Evolutionary conservation across 495 filamentous ascomycete species (phyloP).

Genomic region (Extremus antarcticus): DNA sequence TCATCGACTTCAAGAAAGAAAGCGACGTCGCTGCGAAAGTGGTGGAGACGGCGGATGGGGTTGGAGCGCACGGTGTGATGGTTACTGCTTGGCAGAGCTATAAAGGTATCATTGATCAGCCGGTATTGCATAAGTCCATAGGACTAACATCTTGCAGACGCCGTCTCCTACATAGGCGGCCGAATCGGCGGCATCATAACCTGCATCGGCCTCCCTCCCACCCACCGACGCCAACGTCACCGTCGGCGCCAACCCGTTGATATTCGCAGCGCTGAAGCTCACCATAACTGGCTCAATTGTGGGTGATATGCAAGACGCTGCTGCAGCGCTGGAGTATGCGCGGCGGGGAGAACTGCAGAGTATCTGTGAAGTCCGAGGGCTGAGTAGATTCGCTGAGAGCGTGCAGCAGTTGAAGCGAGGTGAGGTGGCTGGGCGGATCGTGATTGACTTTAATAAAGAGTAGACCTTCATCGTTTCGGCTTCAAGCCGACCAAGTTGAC

Average conservation of each 20-base stretch:
- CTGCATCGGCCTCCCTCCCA: conserved; percentile 32
- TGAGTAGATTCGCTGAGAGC: conserved; percentile 26
- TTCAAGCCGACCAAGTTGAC: background rate
- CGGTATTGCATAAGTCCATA: too few species aligned
- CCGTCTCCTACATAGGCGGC: conserved; percentile 29
- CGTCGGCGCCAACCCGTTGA: conserved; percentile 35
- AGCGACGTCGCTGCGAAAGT: conserved; percentile 31
- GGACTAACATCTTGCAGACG: conserved; percentile 6
- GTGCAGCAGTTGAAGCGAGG: conserved; percentile 31
- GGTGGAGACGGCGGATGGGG: conserved; percentile 34
- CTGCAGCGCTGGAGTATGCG: conserved; percentile 38
- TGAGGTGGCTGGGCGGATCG: conserved; percentile 40
- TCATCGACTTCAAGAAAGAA: conserved; percentile 39
- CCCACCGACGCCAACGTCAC: conserved; percentile 23
- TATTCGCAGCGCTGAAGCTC: conserved; percentile 35
- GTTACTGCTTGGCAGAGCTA: conserved; percentile 41
- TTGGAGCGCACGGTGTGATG: conserved; percentile 42
- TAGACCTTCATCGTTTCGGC: background rate
- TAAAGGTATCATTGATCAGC: conserved; percentile 27
- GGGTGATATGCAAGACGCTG: conserved; percentile 37
- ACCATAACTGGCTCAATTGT: conserved; percentile 38
- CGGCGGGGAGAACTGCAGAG: conserved; percentile 31
- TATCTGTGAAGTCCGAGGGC: conserved; percentile 27
- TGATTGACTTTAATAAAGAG: conserved; percentile 39
- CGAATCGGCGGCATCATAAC: conserved; percentile 39